These are phyloP conservation scores for Dichomitus squalens DNA, from an alignment of 1,284 basidiomycete species.

Conservation along the genomic window DNA sequence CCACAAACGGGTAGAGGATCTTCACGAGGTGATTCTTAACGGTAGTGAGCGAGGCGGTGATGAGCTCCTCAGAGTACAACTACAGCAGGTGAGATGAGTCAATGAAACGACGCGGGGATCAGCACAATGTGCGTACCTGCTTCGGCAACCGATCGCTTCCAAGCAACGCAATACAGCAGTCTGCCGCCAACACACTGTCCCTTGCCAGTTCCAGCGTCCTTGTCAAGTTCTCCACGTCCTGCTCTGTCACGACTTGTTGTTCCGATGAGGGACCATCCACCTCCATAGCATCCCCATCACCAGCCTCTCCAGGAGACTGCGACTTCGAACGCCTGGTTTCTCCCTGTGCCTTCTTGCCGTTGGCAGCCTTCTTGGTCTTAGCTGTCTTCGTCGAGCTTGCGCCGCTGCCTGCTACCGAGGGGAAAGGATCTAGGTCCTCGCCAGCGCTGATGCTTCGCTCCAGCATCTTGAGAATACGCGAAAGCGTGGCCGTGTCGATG, in stretches of 20 bases:
- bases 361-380: slow-evolving; percentile 41
- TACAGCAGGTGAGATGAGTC: slow-evolving; percentile 30
- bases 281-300: slow-evolving; percentile 33
- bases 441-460: slow-evolving; percentile 76
- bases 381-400: slow-evolving; percentile 27
- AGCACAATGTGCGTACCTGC: slow-evolving; percentile 55
- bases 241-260: slow-evolving; percentile 42
- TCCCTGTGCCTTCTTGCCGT: slow-evolving; percentile 41
- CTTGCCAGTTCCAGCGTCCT: slow-evolving; percentile 56
- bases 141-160: slow-evolving; percentile 80
- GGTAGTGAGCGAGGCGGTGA: slow-evolving; percentile 74
- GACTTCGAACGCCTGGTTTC: slow-evolving; percentile 32
- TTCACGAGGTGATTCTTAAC: slow-evolving; percentile 82
- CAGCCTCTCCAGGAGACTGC: slow-evolving; percentile 28
- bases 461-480: slow-evolving; percentile 72
- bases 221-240: slow-evolving; percentile 54
- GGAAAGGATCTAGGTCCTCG: slow-evolving; percentile 75
- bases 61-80: slow-evolving; percentile 92
- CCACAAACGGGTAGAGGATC: slow-evolving; percentile 87
- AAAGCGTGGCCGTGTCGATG: slow-evolving; percentile 61
- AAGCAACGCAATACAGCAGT: slow-evolving; percentile 80
- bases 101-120: background rate
- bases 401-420: slow-evolving; percentile 27
- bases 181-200: slow-evolving; percentile 78
- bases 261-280: slow-evolving; percentile 24